phyloP scores from a whole-genome alignment of 768 basidiomycete species.

The Postia placenta region DNA sequence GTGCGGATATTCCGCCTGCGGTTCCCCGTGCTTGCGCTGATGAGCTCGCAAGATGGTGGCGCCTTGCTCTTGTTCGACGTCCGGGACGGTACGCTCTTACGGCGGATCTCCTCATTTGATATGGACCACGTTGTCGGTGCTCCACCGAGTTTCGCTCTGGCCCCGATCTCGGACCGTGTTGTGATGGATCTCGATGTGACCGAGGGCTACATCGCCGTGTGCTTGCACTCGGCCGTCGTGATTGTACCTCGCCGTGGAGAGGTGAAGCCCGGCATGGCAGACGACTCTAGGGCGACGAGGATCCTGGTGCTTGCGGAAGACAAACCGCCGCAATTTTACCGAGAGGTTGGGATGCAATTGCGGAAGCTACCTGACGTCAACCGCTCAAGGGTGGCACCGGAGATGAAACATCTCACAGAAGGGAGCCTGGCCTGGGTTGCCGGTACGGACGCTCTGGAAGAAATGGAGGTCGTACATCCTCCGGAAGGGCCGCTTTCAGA shows the following conservation, averaged over 20 bases:
- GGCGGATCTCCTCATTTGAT: constrained; percentile 5
- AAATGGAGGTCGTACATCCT: constrained; percentile 6
- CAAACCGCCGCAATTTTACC: constrained; percentile 6
- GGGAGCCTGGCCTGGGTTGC: constrained; percentile 1
- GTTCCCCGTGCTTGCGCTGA: constrained; percentile 11
- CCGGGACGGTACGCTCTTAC: constrained; percentile 7
- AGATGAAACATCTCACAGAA: background rate
- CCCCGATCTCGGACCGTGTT: constrained; percentile 1
- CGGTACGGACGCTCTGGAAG: constrained; percentile 13
- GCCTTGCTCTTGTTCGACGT: constrained; percentile 14
- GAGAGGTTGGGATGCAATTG: constrained; percentile 1
- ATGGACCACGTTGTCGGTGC: constrained; percentile 7
- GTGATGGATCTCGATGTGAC: constrained; percentile 17
- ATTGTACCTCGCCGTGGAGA: constrained; percentile 1
- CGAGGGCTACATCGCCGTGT: constrained; percentile 8
- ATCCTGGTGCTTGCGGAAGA: constrained; percentile 11
- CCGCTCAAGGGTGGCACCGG: background rate
- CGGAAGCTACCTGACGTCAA: background rate
- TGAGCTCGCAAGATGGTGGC: constrained; percentile 6
- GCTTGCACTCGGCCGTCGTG: constrained; percentile 11
- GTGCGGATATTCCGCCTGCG: constrained; percentile 12
- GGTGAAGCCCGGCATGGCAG: background rate
- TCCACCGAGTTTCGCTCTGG: constrained; percentile 4
- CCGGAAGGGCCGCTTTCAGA: too few relatives aligned
- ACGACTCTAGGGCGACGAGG: background rate